A percentile compares a stretch with the other conserved stretches of the same genome.
phyloP scores from a whole-genome alignment of 371 early-diverging fungal species.

The Catenaria anguillulae region DNA sequence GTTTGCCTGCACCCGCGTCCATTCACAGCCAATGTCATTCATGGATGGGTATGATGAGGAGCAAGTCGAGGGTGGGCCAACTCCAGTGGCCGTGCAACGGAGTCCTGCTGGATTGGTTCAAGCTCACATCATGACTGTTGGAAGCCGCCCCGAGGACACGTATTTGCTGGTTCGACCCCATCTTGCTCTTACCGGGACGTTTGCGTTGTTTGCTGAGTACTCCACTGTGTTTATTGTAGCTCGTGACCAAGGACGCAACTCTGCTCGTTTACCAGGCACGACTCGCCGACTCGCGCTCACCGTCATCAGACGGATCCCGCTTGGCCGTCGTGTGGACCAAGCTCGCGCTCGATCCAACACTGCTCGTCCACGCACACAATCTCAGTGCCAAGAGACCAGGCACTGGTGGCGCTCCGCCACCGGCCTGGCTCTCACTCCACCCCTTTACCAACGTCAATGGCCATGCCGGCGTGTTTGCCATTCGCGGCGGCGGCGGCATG shows the following conservation, averaged over 20 bases:
- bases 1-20: no score
- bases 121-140: not conserved
- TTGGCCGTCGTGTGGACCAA: not conserved
- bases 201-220: no score
- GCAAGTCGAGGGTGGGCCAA: no score
- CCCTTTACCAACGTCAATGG: constrained; percentile 53
- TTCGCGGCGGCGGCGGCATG: constrained; percentile 34
- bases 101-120: not conserved
- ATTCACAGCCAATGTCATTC: no score
- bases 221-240: no score
- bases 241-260: not conserved
- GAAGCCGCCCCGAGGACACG: no score
- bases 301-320: not conserved
- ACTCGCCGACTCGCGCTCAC: not conserved
- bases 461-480: constrained; percentile 73
- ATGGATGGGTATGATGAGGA: no score
- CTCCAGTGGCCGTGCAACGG: not conserved
- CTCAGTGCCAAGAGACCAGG: not conserved
- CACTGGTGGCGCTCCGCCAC: not conserved
- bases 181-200: no score
- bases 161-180: no score
- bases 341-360: not conserved
- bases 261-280: not conserved
- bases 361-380: not conserved
- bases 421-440: constrained; percentile 19